Conservation (phyloP, 306 rosid genomes). For the Cyamopsis tetragonoloba region DNA sequence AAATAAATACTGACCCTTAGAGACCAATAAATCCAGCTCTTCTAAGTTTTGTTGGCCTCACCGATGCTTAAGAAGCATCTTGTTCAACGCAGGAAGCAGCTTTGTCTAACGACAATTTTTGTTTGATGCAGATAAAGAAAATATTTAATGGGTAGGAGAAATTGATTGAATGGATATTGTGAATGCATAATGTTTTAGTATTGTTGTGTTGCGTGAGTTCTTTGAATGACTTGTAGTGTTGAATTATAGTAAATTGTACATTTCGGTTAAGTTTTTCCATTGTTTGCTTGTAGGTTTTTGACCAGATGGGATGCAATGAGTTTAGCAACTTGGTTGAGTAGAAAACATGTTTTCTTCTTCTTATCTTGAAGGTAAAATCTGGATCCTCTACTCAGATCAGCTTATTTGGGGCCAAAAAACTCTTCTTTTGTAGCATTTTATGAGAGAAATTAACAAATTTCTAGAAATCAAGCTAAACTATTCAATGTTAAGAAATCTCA, state of each 20-base stretch:
- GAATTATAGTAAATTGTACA: background rate
- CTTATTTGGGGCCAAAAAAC: no score
- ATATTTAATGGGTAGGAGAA: constrained; percentile 89
- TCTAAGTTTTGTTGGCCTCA: constrained; percentile 48
- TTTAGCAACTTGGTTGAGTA: constrained; percentile 83
- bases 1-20: constrained; percentile 44
- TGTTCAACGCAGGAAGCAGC: constrained; percentile 62
- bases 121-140: constrained; percentile 79
- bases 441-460: no score
- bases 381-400: no score
- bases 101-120: constrained; percentile 64
- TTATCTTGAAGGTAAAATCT: constrained; percentile 72
- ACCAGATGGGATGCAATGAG: constrained; percentile 73
- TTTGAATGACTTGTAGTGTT: constrained; percentile 22
- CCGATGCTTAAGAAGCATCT: constrained; percentile 57
- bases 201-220: constrained; percentile 69
- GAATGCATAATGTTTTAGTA: constrained; percentile 74
- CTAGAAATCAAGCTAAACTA: no score
- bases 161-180: constrained; percentile 89
- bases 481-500: no score
- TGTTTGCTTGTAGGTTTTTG: constrained; percentile 66
- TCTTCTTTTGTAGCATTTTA: no score
- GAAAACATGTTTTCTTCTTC: constrained; percentile 77
- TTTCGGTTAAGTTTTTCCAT: constrained; percentile 28
- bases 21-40: constrained; percentile 57